Base-by-base conservation (phyloP, 768 basidiomycete species). In the Termitomyces sp. region DNA sequence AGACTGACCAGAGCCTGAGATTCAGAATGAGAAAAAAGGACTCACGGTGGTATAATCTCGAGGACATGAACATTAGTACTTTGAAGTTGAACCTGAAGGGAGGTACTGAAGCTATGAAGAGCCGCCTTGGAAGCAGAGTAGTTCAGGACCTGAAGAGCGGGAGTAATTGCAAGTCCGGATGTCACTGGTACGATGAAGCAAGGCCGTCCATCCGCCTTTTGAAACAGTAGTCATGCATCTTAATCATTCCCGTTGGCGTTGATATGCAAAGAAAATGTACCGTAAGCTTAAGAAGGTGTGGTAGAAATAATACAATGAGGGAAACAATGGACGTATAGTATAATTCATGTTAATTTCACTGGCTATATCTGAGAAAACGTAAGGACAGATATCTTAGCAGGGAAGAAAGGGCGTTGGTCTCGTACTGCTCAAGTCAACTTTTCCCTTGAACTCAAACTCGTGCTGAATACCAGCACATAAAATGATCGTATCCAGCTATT, bases 51-150 rank as follows among this genome's bases (percentile, higher is more conserved):
- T 4, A 82, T 69, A 23, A 86, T 75, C 62, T 86, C 85, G 21
- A 82, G 68, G 6, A 86, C 79, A 45, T 80, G 71, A 16, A 86
- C 73, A 25, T 80, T 77, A 17, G 80, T 82, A 19, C 72, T 74
- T 40, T 73, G 63, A 10, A 85, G 71, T 62, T 83, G 79, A 0
- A 64, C 65, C 48, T 75, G 72, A 16, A 86, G 72, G 3, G 81
- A 79, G 10, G 77, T 66, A 19, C 73, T 71, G 59, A 83, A 76
- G 55, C 78, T 83, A 61, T 80, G 81, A 34, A 85, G 62, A 1
- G 82, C 83, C 5, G 83, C 82, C 65, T 86, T 85, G 4, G 79
- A 77, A 0, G 84, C 83, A 32, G 73, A 80, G 62, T 87, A 86
- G 50, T 80, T 78, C 2, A 76, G 67, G 0, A 83, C 68, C 32